Percentiles rank a stretch among this genome's conserved stretches.
phyloP scores from a whole-genome alignment of 208 protist species.

The Wallacemonas sp. region DNA sequence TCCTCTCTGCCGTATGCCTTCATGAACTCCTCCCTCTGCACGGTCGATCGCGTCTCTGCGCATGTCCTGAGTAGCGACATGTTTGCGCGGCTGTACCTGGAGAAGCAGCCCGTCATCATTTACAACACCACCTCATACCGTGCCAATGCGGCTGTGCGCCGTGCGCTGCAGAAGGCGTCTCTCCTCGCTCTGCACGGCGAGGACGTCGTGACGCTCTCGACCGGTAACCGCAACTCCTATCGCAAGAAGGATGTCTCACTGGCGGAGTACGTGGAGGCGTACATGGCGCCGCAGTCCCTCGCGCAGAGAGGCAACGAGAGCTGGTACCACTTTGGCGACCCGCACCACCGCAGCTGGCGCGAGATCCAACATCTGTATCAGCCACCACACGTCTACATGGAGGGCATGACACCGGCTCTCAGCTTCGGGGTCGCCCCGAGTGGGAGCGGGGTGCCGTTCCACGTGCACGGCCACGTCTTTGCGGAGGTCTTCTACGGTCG shows the following conservation, averaged over 20 bases:
- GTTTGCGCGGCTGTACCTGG: conserved; percentile 26
- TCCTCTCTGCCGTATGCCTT: conserved; percentile 14
- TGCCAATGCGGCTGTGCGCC: not conserved
- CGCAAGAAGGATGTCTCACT: conserved; percentile 24
- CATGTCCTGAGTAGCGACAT: conserved; percentile 16
- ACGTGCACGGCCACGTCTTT: conserved; percentile 54
- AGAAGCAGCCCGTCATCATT: conserved; percentile 34
- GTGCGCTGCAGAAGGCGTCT: conserved; percentile 10
- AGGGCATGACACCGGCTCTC: conserved; percentile 21
- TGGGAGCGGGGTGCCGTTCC: conserved; percentile 51
- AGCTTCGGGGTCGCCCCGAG: conserved; percentile 50
- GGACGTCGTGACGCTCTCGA: conserved; percentile 32
- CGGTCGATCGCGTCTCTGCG: conserved; percentile 25
- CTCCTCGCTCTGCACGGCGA: conserved; percentile 39
- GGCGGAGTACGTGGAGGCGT: conserved; percentile 20
- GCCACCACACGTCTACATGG: conserved; percentile 23
- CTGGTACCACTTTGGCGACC: conserved; percentile 52
- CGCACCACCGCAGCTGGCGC: conserved; percentile 28
- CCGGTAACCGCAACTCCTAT: conserved; percentile 49
- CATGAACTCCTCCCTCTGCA: conserved; percentile 30
- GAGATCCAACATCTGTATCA: conserved; percentile 29
- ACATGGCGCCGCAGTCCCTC: conserved; percentile 23
- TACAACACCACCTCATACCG: not conserved
- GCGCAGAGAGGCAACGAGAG: conserved; percentile 21
- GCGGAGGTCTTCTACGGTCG: conserved; percentile 44